Evolutionary conservation across 2,329 filamentous ascomycete genomes (phyloP).

Genomic region (Fragosphaeria purpurea): DNA sequence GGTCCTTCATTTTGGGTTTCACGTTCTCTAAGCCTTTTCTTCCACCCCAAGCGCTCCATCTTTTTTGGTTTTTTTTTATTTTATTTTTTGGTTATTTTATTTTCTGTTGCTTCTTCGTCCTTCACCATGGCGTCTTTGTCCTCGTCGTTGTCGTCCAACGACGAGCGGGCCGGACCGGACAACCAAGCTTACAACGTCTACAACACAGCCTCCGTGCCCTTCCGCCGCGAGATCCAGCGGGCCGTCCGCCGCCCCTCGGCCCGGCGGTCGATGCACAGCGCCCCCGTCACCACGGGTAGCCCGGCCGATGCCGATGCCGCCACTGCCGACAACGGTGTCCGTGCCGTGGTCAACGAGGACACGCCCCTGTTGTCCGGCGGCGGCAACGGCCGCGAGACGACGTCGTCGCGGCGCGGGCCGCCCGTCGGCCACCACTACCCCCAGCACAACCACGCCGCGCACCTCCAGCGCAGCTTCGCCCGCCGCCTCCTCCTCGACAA

Average conservation of each 20-base stretch:
- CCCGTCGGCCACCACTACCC: not conserved
- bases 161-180: not conserved
- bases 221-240: slow-evolving; percentile 17
- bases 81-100: not conserved
- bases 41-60: not conserved
- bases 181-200: slow-evolving; percentile 1
- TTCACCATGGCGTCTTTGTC: not conserved
- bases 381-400: too few relatives aligned
- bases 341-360: slow-evolving; percentile 18
- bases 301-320: not conserved
- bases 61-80: not conserved
- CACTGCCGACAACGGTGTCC: slow-evolving; percentile 1
- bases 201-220: slow-evolving; percentile 18
- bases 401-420: not conserved
- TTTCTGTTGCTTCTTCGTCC: not conserved
- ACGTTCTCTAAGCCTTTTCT: too few relatives aligned
- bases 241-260: not conserved
- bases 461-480: slow-evolving; percentile 15
- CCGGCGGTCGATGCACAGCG: too few relatives aligned
- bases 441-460: slow-evolving; percentile 1
- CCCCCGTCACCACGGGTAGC: not conserved
- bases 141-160: too few relatives aligned
- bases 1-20: too few relatives aligned
- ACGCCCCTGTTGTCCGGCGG: slow-evolving; percentile 28
- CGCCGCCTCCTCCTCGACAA: slow-evolving; percentile 33